Percentiles rank a stretch among this genome's conserved stretches.
phyloP scores from a whole-genome alignment of 78 protist genomes.

The Dictyostelium discoideum region dicty_2.7 NC_007091.3:1885501-1886000 shows the following conservation, averaged over 20 bases:
- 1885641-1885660: neutral
- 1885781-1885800: constrained; percentile 88
- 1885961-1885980: constrained; percentile 96
- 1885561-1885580: no score
- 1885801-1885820: constrained; percentile 92
- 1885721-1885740: constrained; percentile 34
- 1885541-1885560: neutral
- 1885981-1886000: constrained; percentile 93
- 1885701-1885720: constrained; percentile 64
- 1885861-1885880: constrained; percentile 90
- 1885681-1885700: constrained; percentile 79
- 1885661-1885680: neutral
- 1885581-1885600: neutral
- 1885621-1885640: neutral
- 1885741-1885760: constrained; percentile 62
- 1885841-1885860: constrained; percentile 89
- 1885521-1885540: no score
- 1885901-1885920: constrained; percentile 98
- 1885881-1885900: constrained; percentile 91
- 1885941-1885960: constrained; percentile 95
- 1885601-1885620: neutral
- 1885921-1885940: constrained; percentile 99
- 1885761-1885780: neutral
- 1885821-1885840: constrained; percentile 92
- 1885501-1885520: neutral